Percentiles rank a stretch among this genome's conserved stretches.
phyloP scores from a whole-genome alignment of 1,284 basidiomycete genomes.

The Macrocystidia cucumis region DNA sequence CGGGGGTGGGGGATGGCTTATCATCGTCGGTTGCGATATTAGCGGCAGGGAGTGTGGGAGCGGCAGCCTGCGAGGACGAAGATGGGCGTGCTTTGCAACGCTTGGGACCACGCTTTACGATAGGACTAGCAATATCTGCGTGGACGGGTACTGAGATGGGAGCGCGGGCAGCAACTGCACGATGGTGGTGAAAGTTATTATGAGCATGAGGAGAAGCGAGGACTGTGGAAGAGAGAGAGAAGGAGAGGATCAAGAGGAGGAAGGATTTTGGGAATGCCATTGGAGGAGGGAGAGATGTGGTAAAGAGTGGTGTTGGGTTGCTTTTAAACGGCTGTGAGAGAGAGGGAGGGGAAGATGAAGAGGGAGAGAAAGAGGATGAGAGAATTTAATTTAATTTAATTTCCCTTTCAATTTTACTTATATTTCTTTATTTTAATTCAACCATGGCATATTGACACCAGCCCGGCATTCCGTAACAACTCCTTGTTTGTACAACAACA shows the following conservation, averaged over 20 bases:
- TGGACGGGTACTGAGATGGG: constrained; percentile 19
- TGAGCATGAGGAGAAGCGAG: constrained; percentile 37
- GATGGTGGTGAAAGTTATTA: constrained; percentile 27
- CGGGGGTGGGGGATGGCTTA: constrained; percentile 10
- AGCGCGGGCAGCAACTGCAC: constrained; percentile 29
- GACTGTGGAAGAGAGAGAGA: constrained; percentile 35
- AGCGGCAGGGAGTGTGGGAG: constrained; percentile 13
- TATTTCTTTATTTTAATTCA: neutral
- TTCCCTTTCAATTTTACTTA: constrained; percentile 1
- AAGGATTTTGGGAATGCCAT: constrained; percentile 42
- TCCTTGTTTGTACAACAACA: constrained; percentile 9
- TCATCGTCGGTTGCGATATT: constrained; percentile 2
- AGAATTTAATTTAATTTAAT: neutral
- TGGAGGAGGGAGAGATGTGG: constrained; percentile 14
- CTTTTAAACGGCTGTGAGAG: constrained; percentile 6
- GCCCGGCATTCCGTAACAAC: constrained; percentile 6
- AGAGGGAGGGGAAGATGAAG: constrained; percentile 5
- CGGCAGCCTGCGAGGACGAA: constrained; percentile 13
- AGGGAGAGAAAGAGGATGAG: constrained; percentile 4
- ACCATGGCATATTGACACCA: constrained; percentile 9
- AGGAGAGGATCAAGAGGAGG: constrained; percentile 36
- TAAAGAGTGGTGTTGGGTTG: constrained; percentile 9
- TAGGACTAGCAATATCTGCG: constrained; percentile 13
- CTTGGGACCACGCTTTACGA: constrained; percentile 29
- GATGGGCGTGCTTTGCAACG: constrained; percentile 32